Evolutionary conservation across 371 early-diverging fungal species (phyloP), one percentile per base, ranked within the genome.

Genomic region (Actinomortierella ambigua): DNA sequence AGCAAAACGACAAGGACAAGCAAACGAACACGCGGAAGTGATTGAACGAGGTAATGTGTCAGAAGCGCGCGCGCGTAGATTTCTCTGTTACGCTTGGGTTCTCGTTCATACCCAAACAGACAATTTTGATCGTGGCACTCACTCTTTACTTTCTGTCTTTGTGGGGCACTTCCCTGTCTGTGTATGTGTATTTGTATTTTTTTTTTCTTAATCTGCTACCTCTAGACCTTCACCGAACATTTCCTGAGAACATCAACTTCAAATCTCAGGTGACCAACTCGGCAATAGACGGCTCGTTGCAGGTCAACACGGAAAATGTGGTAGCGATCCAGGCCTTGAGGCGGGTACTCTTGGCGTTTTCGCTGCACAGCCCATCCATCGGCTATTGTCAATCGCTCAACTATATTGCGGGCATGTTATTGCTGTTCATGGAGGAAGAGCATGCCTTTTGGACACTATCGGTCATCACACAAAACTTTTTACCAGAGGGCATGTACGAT

Each of bases 331-430:
- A 78, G 14, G 85, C 91, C 0, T 68, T 95, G 6, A 79, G 89
- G 9, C 85, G 90, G 1, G 82, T 95, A 0, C 78, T 95, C 0
- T 77, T 85, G 18, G 90, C 93, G 0, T 95, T 92, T 55, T 81
- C 84, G 49, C 46, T 85, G 22, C 79, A 84, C 60, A 79, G 81
- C 20, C 85, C 89, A 7, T 71, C 85, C 11, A 91, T 94, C 46
- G 95, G 94, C 9, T 95, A 95, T 70, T 91, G 93, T 65, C 94
- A 95, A 69, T 87, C 91, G 3, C 83, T 95, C 63, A 93, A 92
- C 57, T 93, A 91, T 58, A 75, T 95, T 39, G 93, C 82, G 18
- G 95, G 91, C 3, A 79, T 92, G 58, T 80, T 95, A 14, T 77
- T 95, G 15, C 69, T 95, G 6, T 84, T 92, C 51, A 80, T 89